A percentile compares a stretch with the other conserved stretches of the same genome.
phyloP scores from a whole-genome alignment of 1,284 basidiomycete genomes.

The Irpex sp. region DNA sequence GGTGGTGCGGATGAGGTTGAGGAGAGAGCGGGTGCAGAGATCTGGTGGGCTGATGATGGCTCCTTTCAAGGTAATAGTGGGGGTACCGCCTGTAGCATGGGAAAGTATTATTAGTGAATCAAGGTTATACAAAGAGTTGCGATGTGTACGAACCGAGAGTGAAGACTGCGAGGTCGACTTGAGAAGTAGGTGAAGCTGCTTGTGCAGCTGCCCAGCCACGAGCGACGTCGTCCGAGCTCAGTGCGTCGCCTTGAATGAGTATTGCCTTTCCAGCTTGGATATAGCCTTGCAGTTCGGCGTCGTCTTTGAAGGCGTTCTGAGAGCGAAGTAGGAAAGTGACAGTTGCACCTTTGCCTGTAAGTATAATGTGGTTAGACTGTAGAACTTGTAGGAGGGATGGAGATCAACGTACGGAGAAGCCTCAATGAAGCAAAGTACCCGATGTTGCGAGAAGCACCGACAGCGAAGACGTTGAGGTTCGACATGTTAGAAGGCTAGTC shows the following conservation, averaged over 20 bases:
- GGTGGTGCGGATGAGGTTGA: conserved; percentile 44
- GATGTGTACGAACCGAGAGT: conserved; percentile 37
- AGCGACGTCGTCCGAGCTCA: conserved; percentile 37
- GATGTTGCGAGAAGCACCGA: conserved; percentile 64
- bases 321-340: conserved; percentile 49
- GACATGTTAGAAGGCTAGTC: too few species aligned
- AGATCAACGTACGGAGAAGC: conserved; percentile 39
- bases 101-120: conserved; percentile 18
- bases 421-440: conserved; percentile 50
- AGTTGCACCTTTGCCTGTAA: conserved; percentile 41
- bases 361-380: too few species aligned
- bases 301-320: conserved; percentile 38
- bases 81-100: conserved; percentile 23
- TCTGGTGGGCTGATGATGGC: conserved; percentile 39
- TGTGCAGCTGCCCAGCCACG: conserved; percentile 39
- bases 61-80: conserved; percentile 35
- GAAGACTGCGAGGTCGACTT: conserved; percentile 43
- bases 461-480: conserved; percentile 36
- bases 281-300: conserved; percentile 36
- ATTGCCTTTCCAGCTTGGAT: conserved; percentile 37
- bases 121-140: neutral
- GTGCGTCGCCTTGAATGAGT: conserved; percentile 47
- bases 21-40: conserved; percentile 43
- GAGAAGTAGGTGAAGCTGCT: conserved; percentile 18
- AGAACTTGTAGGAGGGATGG: too few species aligned